Base-by-base conservation (phyloP, 2,329 filamentous ascomycete species). In the Epichloe amarillans region DNA sequence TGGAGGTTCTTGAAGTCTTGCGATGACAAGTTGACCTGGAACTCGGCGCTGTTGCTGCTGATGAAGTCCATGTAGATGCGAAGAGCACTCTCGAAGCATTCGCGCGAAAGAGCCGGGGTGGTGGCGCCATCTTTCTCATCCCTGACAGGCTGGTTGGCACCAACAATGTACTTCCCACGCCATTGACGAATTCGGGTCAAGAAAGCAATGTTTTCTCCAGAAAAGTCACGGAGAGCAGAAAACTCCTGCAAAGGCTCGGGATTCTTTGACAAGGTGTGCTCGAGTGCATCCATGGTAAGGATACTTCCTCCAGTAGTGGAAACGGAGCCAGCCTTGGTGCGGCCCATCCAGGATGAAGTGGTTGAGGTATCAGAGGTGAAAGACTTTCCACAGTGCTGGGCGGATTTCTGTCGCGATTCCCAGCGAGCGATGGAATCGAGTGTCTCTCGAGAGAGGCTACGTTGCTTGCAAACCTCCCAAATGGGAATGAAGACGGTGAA, bases 191-290 rank as follows among this genome's bases (percentile, higher is more conserved):
- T 74, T 40, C 71, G 68, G 8, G 73, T 76, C 5, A 86, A 65
- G 62, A 86, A 86, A 45, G 81, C 75, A 56, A 84, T 79, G 60
- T 84, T 84, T 63, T 84, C 81, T 6, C 79, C 80, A 0, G 80
- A 83, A 60, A 84, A 83, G 56, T 84, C 81, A 43, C 74, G 71
- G 2, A 75, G 68, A 0, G 80, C 80, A 0, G 81, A 80, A 60
- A 82, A 85, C 51, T 77, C 66, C 50, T 80, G 76, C 0, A 84
- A 68, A 0, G 76, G 75, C 6, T 72, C 68, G 0, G 77, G 74
- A 59, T 82, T 80, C 54, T 72, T 69, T 43, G 72, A 66, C 1
- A 84, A 67, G 12, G 77, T 75, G 53, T 75, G 70, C 53, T 84
- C 79, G 6, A 84, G 71, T 0, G 80, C 77, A 33, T 72, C 69